These are phyloP conservation scores for Acanthamoeba pearcei DNA, from an alignment of 208 protist species.

Conservation along the genomic window DNA sequence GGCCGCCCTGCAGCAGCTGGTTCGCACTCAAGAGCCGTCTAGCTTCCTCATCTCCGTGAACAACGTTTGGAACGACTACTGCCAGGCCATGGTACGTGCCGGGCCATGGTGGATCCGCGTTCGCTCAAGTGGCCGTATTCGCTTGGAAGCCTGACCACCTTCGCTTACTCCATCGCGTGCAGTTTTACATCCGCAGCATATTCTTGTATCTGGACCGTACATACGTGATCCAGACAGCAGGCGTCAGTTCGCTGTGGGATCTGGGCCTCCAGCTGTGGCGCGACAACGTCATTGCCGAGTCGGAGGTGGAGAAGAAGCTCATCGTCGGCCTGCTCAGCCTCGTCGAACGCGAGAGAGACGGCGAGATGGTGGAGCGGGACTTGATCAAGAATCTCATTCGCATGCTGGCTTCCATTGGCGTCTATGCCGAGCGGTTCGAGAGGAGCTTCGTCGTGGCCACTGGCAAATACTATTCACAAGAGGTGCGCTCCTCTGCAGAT, in stretches of 20 bases:
- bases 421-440: slow-evolving; percentile 84
- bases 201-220: slow-evolving; percentile 88
- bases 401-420: slow-evolving; percentile 75
- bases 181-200: slow-evolving; percentile 84
- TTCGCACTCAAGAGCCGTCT: slow-evolving; percentile 13
- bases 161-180: neutral
- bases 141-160: neutral
- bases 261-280: slow-evolving; percentile 84
- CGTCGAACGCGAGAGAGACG: slow-evolving; percentile 81
- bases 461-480: slow-evolving; percentile 62
- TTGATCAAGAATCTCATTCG: slow-evolving; percentile 70
- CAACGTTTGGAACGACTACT: slow-evolving; percentile 75
- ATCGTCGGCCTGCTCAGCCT: slow-evolving; percentile 75
- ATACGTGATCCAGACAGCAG: slow-evolving; percentile 83
- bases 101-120: neutral
- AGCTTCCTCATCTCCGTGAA: slow-evolving; percentile 78
- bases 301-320: slow-evolving; percentile 79
- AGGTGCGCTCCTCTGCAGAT: neutral
- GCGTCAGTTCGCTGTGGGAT: slow-evolving; percentile 82
- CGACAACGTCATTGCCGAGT: slow-evolving; percentile 19
- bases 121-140: neutral
- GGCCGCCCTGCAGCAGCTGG: slow-evolving; percentile 6
- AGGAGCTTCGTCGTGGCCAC: slow-evolving; percentile 79
- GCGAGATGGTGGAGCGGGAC: slow-evolving; percentile 75
- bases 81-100: slow-evolving; percentile 74